Evolutionary conservation across 2,329 filamentous ascomycete species (phyloP), one percentile per base, ranked within the genome.

Genomic region (Sporothrix globosa): DNA sequence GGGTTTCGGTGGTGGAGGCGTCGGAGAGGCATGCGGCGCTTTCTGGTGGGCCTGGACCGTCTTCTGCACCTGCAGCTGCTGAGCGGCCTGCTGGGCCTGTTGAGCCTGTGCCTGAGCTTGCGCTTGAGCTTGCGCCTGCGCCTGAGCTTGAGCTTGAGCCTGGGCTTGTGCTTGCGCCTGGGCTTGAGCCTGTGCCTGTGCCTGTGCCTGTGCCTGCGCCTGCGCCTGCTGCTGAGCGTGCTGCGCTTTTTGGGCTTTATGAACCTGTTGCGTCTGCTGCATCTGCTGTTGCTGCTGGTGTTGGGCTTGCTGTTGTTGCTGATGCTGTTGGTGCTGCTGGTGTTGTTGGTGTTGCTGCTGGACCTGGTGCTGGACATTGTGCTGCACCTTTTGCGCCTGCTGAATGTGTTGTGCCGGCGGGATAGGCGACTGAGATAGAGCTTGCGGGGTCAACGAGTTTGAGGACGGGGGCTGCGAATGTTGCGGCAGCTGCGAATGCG

Each of bases 401-500:
- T 70, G 68, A 1, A 54, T 54, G 19, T 69, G 70, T 21, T 70
- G 65, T 10, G 46, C 46, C 80, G 79, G 82, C 30, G 81, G 76
- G 21, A 77, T 82, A 54, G 78, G 81, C 74, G 81, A 84, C 74
- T 83, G 81, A 53, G 70, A 83, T 77, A 72, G 80, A 79, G 73
- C 83, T 81, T 68, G 83, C 79, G 76, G 83, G 83, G 73, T 84
- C 79, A 70, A 83, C 77, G 76, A 83, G 72, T 48, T 83, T 80
- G 74, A 80, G 46, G 76, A 70, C 5, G 73, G 68, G 1, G 77
- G 70, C n/a, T 73, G 76, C 17, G 72, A 73, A 52, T 76, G 53
- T 30, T 75, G 72, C 21, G 74, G 74, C 66, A 75, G 72, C 69
- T 74, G 75, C 48, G 76, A 69, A 17, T 74, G 73, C 9, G 70